phyloP scores from a whole-genome alignment of 1,139 yeast genomes.

The Suhomyces bribrorum region DNA sequence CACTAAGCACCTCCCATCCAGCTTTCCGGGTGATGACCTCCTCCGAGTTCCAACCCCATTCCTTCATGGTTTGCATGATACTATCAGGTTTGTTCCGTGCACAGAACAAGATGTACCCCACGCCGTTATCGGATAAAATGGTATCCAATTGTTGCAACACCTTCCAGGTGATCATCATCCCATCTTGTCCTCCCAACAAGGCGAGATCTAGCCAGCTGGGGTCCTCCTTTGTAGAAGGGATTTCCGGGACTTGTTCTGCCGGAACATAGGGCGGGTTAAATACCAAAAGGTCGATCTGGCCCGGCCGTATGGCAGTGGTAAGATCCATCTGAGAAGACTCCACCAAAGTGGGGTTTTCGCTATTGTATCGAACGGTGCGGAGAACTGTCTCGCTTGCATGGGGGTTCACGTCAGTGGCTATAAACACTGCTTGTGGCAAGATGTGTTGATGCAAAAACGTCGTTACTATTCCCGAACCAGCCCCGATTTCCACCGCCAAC shows the following conservation, averaged over 20 bases:
- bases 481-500: constrained; percentile 79
- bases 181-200: constrained; percentile 82
- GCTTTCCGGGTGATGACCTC: constrained; percentile 68
- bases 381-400: constrained; percentile 64
- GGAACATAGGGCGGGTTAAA: constrained; percentile 98
- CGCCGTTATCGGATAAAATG: constrained; percentile 56
- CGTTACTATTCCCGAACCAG: constrained; percentile 88
- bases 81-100: constrained; percentile 78
- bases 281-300: constrained; percentile 64
- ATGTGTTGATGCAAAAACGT: constrained; percentile 65
- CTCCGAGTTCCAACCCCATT: constrained; percentile 56
- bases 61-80: constrained; percentile 52
- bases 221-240: constrained; percentile 53
- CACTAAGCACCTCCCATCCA: constrained; percentile 93
- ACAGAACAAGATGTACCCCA: constrained; percentile 83
- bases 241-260: constrained; percentile 58
- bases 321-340: constrained; percentile 66
- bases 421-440: constrained; percentile 48
- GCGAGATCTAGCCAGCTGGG: constrained; percentile 85
- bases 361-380: constrained; percentile 53
- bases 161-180: constrained; percentile 79
- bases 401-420: constrained; percentile 80
- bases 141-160: constrained; percentile 54
- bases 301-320: constrained; percentile 47
- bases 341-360: constrained; percentile 22